Evolutionary conservation across 257 asterid species (phyloP).

Genomic region (Euphrasia confusa): DNA sequence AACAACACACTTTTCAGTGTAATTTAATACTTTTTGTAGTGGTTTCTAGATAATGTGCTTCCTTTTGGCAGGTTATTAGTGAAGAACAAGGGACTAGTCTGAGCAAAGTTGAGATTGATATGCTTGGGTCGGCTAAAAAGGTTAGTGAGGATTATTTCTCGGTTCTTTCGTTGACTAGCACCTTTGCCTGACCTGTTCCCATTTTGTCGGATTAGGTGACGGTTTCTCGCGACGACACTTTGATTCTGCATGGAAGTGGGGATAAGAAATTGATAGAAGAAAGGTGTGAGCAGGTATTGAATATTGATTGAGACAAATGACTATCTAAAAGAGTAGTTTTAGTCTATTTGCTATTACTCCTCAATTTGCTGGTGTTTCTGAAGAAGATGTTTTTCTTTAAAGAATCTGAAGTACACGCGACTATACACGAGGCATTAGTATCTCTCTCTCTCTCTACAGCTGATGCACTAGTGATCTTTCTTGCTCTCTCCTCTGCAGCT

Average conservation of each 20-base stretch:
- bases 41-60: slow-evolving; percentile 18
- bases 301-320: slow-evolving; percentile 30
- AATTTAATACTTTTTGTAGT: neutral
- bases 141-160: slow-evolving; percentile 31
- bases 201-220: slow-evolving; percentile 54
- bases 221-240: slow-evolving; percentile 75
- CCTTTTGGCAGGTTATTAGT: slow-evolving; percentile 61
- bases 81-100: slow-evolving; percentile 67
- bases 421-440: no score
- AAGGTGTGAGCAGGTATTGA: slow-evolving; percentile 83
- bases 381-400: neutral
- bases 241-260: slow-evolving; percentile 83
- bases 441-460: no score
- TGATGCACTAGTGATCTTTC: slow-evolving; percentile 20
- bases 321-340: neutral
- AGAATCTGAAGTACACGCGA: no score
- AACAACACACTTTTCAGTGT: neutral
- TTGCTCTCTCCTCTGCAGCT: slow-evolving; percentile 43
- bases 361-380: neutral
- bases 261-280: slow-evolving; percentile 87
- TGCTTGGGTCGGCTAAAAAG: slow-evolving; percentile 93
- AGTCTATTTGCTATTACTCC: neutral
- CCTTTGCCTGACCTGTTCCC: slow-evolving; percentile 20
- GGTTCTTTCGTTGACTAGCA: slow-evolving; percentile 13
- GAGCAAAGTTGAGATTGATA: slow-evolving; percentile 57